These are phyloP conservation scores for Luffa acutangula DNA, from an alignment of 306 rosid species.

Conservation along the genomic window DNA sequence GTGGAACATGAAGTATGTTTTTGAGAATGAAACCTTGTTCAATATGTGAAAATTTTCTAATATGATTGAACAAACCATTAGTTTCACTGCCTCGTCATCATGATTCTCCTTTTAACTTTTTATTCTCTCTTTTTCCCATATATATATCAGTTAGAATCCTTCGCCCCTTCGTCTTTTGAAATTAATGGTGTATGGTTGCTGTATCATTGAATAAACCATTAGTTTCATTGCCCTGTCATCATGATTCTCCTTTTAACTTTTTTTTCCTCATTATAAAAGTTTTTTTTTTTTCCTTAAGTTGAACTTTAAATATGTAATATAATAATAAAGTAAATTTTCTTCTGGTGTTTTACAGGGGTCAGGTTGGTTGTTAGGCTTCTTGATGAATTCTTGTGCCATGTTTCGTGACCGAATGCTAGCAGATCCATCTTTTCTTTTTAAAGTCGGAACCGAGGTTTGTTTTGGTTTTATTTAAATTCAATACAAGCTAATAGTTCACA, in stretches of 20 bases:
- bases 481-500: background rate
- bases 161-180: background rate
- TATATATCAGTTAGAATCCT: background rate
- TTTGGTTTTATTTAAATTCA: background rate
- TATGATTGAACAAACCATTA: background rate
- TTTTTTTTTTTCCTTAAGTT: background rate
- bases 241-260: no score
- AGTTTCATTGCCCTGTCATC: no score
- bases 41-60: background rate
- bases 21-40: background rate
- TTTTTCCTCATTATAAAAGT: no score
- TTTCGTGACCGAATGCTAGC: conserved; percentile 82
- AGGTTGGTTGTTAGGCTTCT: conserved; percentile 48
- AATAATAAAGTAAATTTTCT: background rate
- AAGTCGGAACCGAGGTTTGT: conserved; percentile 88
- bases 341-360: conserved; percentile 43
- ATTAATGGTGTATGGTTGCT: background rate
- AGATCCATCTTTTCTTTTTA: conserved; percentile 85
- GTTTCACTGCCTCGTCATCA: background rate
- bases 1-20: background rate
- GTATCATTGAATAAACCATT: no score
- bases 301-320: background rate
- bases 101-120: background rate
- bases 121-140: background rate
- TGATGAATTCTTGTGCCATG: conserved; percentile 66